Base-by-base conservation (phyloP, 192 early-diverging fungal species). In the Coemansia sp. region DNA sequence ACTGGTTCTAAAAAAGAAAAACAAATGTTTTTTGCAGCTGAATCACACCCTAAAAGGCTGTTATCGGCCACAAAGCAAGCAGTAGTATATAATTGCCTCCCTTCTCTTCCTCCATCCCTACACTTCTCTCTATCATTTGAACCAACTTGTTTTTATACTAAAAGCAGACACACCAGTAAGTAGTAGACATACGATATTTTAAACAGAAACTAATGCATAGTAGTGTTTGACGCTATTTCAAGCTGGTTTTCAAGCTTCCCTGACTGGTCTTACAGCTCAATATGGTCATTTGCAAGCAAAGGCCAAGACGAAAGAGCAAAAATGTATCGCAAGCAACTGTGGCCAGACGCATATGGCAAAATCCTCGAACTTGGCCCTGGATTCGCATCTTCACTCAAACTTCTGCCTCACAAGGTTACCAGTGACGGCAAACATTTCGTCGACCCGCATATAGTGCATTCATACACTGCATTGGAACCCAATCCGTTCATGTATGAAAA, bases 301-400 rank as follows among this genome's bases (percentile, higher is more conserved):
- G 51, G 71, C 4, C 63, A 68, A 16, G 65, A 68, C 46, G 45
- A 11, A 12, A 58, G 63, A 17, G 61, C 63, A 11, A 47, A 76
- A 42, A 17, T 46, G 1, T 76, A 76, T 30, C 42, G 72, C 20
- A 59, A 58, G 26, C 38, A 10, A 16, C 18, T 76, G 1, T 76
- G 72, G 72, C 49, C 53, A 7, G 57, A 68, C 1, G 56, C 65
- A 7, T 58, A 38, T 23, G 72, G 72, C 30, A 76, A 69, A 7
- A 58, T 76, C 0, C 53, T 76, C 14, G 72, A 76, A 54, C 55
- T 76, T 1, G 72, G 72, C 0, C 72, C 72, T 0, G 72, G 72
- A 5, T 76, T 60, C 36, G 57, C 62, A 0, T 37, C 40, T 6
- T 68, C 72, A 8, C 66, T 76, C 12, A 55, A 76, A 38, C 49